Base-by-base conservation (phyloP, 176 grass and related monocot species). In the Lolium multiflorum region DNA sequence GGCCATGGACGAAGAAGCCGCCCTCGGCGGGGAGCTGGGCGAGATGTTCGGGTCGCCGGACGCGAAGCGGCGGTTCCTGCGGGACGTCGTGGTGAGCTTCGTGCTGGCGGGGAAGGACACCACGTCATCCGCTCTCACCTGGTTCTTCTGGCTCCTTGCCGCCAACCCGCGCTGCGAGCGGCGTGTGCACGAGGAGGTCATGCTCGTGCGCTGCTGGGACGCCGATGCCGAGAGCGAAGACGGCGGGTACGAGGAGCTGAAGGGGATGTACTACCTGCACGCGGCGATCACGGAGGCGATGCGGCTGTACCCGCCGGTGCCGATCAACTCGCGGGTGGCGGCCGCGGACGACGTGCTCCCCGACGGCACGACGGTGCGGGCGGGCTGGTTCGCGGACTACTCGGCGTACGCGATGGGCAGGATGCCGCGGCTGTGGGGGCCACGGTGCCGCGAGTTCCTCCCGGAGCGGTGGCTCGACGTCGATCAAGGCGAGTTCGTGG, bases 121-220 rank as follows among this genome's bases (percentile, higher is more conserved):
- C 2, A 94, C 81, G 11, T 89, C 95, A 8, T 16, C 90, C 11
- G 95, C 77, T 0, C 86, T 97, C 3, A 88, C 88, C 1, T 94
- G 94, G 92, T 87, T 97, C 81, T 94, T 97, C 90, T 97, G 94
- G 94, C 86, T 92, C 26, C 86, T 90, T 52, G 74, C 75, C 57
- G 90, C 60, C 71, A 79, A 91, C 72, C 81, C 86, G 69, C 75
- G 70, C 47, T 85, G 91, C 79, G 86, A 93, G 74, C 14, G 77
- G 57, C 89, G 61, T 22, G 89, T 89, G 26, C 7, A 76, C 82
- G 77, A 91, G 58, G 90, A 92, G 65, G 88, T 72, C 9, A 71
- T 83, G 58, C 81, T 72, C 9, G 66, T 83, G 58, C 81, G 65
- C 7, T 31, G 9, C 46, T 47, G 1, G 8, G 9, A 56, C 48